Percentiles rank a stretch among this genome's conserved stretches.
Evolutionary conservation across 2,329 filamentous ascomycete genomes (phyloP).

Genomic region (Microsporum ferrugineum): DNA sequence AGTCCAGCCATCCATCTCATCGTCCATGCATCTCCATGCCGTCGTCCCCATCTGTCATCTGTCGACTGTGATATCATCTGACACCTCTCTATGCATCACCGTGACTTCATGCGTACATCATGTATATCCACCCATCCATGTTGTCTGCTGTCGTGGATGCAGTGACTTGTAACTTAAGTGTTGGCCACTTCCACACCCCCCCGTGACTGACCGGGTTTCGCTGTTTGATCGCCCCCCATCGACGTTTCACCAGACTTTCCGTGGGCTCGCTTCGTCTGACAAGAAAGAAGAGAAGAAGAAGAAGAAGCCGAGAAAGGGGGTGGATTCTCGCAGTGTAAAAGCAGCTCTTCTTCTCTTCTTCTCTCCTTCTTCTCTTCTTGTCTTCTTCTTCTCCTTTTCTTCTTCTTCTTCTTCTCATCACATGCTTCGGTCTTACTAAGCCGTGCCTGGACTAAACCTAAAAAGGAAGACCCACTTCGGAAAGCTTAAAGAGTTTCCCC

Average conservation of each 20-base stretch:
- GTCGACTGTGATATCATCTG: background rate
- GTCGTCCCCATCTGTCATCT: background rate
- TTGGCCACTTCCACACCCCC: background rate
- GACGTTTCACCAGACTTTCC: background rate
- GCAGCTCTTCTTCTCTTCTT: background rate
- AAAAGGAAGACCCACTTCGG: background rate
- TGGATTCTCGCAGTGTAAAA: background rate
- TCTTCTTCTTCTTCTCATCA: background rate
- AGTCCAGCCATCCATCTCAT: background rate
- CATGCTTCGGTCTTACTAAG: background rate
- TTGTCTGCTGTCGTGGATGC: background rate
- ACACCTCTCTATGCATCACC: background rate
- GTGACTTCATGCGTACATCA: background rate
- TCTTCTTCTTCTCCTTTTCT: background rate
- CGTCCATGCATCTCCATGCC: background rate
- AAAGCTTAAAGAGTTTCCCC: background rate
- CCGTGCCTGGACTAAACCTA: background rate
- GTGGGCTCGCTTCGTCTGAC: background rate
- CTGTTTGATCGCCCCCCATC: background rate
- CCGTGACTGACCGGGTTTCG: background rate
- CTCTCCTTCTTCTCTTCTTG: background rate
- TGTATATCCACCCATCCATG: background rate
- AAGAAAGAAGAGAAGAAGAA: background rate
- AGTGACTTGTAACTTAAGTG: background rate
- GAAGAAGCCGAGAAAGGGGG: background rate